A percentile compares a stretch with the other conserved stretches of the same genome.
Conservation (phyloP, 306 rosid species). For the Cucurbita maxima region DNA sequence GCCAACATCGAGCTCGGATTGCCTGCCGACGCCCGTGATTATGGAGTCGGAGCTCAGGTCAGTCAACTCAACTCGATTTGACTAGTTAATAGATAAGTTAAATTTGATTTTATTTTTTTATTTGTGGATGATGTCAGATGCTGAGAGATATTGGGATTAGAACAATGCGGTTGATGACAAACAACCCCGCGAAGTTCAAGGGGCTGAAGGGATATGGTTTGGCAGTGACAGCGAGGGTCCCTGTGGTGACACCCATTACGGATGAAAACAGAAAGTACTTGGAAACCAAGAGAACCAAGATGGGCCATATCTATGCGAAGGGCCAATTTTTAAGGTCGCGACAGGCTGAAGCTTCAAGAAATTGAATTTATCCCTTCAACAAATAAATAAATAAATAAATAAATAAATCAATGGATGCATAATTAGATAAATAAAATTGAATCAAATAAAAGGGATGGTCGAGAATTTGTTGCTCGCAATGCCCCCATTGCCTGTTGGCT, state of each 20-base stretch:
- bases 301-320: conserved; percentile 81
- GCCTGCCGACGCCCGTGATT: conserved; percentile 71
- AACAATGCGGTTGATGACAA: conserved; percentile 72
- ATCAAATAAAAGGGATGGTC: no score
- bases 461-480: no score
- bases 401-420: no score
- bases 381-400: background rate
- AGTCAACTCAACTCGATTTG: background rate
- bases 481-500: no score
- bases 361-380: background rate
- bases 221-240: conserved; percentile 68
- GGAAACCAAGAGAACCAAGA: conserved; percentile 70
- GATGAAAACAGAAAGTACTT: conserved; percentile 55
- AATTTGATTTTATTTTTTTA: background rate
- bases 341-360: background rate
- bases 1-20: conserved; percentile 78
- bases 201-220: conserved; percentile 77
- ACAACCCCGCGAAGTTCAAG: conserved; percentile 71
- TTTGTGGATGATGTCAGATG: conserved; percentile 22
- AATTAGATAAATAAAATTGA: no score
- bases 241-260: conserved; percentile 64
- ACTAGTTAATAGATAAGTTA: background rate
- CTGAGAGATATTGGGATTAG: conserved; percentile 63
- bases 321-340: conserved; percentile 16
- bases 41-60: conserved; percentile 82